Evolutionary conservation across 148 eudicot genomes (phyloP).

Genomic region (Rhododendron ovatum): DNA sequence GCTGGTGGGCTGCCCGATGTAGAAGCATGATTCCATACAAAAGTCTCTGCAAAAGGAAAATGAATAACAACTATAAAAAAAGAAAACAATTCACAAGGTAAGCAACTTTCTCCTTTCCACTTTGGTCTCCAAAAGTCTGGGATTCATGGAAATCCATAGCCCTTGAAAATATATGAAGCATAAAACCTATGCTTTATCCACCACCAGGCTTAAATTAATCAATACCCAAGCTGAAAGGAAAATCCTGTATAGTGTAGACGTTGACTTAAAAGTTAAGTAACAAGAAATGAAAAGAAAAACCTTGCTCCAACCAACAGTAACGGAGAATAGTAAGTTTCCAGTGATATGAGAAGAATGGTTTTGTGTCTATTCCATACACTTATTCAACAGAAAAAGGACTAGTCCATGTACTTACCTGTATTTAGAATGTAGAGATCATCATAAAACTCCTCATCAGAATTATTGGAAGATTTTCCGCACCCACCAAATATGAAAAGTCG

Average conservation of each 20-base stretch:
- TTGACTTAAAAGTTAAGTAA: background rate
- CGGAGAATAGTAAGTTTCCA: background rate
- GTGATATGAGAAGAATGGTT: background rate
- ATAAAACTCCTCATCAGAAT: conserved; percentile 51
- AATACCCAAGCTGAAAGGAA: background rate
- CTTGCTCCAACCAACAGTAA: background rate
- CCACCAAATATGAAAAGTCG: conserved; percentile 91
- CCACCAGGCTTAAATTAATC: background rate
- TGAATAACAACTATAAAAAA: background rate
- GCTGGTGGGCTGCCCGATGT: conserved; percentile 77
- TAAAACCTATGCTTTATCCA: background rate
- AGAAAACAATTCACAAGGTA: background rate
- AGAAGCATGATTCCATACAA: conserved; percentile 59
- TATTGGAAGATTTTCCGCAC: conserved; percentile 62
- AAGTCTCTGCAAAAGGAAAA: conserved; percentile 48
- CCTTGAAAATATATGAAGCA: background rate
- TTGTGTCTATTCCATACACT: background rate
- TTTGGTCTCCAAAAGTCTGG: background rate
- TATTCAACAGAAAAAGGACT: background rate
- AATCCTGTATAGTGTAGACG: background rate
- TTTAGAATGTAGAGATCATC: conserved; percentile 80
- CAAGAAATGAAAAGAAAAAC: background rate
- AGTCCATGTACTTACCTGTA: conserved; percentile 42
- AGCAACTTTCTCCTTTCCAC: background rate
- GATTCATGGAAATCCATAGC: background rate